Evolutionary conservation across 257 asterid genomes (phyloP).

Genomic region (Capsicum pubescens): DNA sequence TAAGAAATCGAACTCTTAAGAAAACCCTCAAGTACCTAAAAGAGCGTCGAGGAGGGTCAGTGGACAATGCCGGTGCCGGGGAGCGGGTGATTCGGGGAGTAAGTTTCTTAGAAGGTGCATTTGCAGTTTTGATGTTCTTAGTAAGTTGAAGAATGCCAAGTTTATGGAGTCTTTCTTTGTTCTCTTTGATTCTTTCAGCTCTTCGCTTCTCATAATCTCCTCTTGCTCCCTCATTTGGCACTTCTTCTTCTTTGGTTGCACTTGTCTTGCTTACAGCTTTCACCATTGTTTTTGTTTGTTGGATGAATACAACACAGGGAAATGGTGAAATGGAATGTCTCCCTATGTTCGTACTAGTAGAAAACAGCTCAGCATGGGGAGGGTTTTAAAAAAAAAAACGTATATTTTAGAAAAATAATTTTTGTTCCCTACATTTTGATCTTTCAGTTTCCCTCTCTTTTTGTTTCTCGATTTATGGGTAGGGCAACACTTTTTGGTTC

Average conservation of each 20-base stretch:
- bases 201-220: conserved; percentile 58
- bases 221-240: conserved; percentile 4
- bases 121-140: conserved; percentile 40
- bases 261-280: conserved; percentile 8
- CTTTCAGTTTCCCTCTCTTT: not conserved
- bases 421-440: not conserved
- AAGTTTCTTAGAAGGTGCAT: conserved; percentile 9
- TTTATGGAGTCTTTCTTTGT: conserved; percentile 59
- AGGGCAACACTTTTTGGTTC: not conserved
- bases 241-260: conserved; percentile 12
- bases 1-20: too few relatives aligned
- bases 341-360: not conserved
- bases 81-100: conserved; percentile 21
- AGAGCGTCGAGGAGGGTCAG: conserved; percentile 66
- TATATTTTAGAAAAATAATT: not conserved
- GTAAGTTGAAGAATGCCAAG: conserved; percentile 66
- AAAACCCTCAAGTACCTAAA: conserved; percentile 43
- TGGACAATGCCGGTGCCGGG: conserved; percentile 26
- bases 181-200: conserved; percentile 66
- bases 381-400: not conserved
- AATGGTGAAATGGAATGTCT: not conserved
- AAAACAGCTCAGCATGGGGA: not conserved
- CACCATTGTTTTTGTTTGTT: not conserved
- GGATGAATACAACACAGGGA: not conserved
- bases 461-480: not conserved